A percentile compares a stretch with the other conserved stretches of the same genome.
Conservation (phyloP, 2,329 filamentous ascomycete genomes). For the Berkeleyomyces basicola region DNA sequence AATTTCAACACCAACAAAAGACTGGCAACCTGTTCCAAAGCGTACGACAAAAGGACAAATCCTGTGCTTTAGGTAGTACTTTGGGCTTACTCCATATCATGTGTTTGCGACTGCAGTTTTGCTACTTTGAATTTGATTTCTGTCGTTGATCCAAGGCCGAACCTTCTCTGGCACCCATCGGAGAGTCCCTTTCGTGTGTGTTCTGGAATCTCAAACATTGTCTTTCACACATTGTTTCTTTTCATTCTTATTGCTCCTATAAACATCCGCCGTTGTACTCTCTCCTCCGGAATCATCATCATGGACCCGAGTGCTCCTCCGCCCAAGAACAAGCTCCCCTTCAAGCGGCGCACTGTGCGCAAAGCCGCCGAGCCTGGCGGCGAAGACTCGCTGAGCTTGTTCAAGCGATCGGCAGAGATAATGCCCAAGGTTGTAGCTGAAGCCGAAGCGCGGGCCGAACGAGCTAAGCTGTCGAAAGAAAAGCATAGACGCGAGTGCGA, state of each 20-base stretch:
- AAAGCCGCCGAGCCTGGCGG: slow-evolving; percentile 9
- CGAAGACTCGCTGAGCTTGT: slow-evolving; percentile 26
- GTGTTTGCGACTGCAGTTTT: not conserved
- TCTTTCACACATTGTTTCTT: not conserved
- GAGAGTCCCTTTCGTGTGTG: not conserved
- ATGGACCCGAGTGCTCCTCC: not conserved
- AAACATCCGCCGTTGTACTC: not conserved
- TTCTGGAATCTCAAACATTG: not conserved
- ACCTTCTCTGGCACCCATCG: not conserved
- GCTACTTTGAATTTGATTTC: not conserved
- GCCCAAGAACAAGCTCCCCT: slow-evolving; percentile 28
- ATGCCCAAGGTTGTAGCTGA: slow-evolving; percentile 29
- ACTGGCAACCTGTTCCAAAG: not conserved
- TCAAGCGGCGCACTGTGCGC: slow-evolving; percentile 23
- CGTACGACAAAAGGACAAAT: not conserved
- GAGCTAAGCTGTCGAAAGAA: slow-evolving; percentile 6
- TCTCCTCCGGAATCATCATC: not conserved
- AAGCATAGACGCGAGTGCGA: not conserved
- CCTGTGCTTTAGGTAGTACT: not conserved
- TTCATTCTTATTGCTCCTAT: not conserved
- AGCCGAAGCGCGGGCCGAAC: slow-evolving; percentile 18
- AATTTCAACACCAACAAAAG: no score
- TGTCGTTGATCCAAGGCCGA: not conserved
- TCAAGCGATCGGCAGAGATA: slow-evolving; percentile 34
- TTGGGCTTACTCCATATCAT: not conserved